Base-by-base conservation (phyloP, 2,329 filamentous ascomycete genomes). In the Fusarium scirpi region DNA sequence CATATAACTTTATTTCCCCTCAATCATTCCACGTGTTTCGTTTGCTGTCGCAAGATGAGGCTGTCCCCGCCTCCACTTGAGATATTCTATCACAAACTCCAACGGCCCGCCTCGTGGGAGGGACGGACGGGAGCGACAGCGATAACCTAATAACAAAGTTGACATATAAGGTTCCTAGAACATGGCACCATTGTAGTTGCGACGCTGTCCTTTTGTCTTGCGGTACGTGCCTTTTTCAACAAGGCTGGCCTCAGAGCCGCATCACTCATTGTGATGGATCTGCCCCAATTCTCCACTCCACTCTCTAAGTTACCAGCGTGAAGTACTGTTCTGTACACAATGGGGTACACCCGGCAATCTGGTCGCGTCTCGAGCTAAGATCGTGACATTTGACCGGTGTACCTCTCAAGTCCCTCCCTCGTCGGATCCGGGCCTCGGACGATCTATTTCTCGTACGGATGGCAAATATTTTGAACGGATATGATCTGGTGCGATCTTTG, bases 321-420 rank as follows among this genome's bases (percentile, higher is more conserved):
- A 61, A 56, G 62, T 66, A 67, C 63, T 65, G 62, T 56, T 62
- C 62, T 65, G 70, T 74, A 75, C 74, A 67, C 72, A 71, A 74
- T 58, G 56, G 63, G 73, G 74, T 76, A 64, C 56, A 76, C 74
- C 72, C 74, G 69, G 65, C 70, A 72, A 68, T 67, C 72, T 74
- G 74, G 72, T 62, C 66, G 58, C 66, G 66, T 60, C 61, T 69
- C 59, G 65, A 76, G 74, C 74, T 76, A 76, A 76, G 72, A 75
- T 76, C 72, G 74, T 76, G 72, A 76, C 74, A 58, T 76, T 68
- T 38, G 65, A 53, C 47, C 61, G 45, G 72, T 74, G 74, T 76
- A 76, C 74, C 74, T 76, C 46, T 53, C 25, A 74, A 75, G 73
- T 76, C 74, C 64, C 72, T 74, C 59, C 51, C 57, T 68, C 56